Evolutionary conservation across 1,139 yeast species (phyloP).

Genomic region (Saccharomyces hybrid): DNA sequence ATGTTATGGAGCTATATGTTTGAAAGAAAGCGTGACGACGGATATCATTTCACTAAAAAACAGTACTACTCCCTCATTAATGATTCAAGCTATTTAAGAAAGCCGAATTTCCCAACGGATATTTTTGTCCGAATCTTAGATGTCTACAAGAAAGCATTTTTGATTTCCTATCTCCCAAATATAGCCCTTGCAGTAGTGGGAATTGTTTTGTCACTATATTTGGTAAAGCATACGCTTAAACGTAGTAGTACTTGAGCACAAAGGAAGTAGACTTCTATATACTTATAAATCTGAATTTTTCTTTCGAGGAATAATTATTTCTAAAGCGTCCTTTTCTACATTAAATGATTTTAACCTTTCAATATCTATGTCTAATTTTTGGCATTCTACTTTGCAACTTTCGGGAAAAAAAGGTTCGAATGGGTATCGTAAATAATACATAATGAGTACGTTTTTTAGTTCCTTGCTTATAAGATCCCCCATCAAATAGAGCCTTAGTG

Average conservation of each 20-base stretch:
- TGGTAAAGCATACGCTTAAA: neutral
- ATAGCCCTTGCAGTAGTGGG: slow-evolving; percentile 18
- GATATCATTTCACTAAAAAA: slow-evolving; percentile 15
- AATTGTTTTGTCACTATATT: slow-evolving; percentile 5
- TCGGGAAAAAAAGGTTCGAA: slow-evolving; percentile 20
- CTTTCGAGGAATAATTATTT: slow-evolving; percentile 13
- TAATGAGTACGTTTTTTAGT: slow-evolving; percentile 20
- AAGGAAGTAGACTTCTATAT: neutral
- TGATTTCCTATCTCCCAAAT: slow-evolving; percentile 27
- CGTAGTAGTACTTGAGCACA: neutral
- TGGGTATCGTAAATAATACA: slow-evolving; percentile 23
- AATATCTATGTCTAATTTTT: slow-evolving; percentile 15
- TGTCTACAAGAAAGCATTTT: slow-evolving; percentile 25
- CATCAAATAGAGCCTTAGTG: slow-evolving; percentile 21
- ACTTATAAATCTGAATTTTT: neutral
- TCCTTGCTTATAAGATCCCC: slow-evolving; percentile 17
- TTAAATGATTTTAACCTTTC: slow-evolving; percentile 15
- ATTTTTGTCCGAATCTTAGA: slow-evolving; percentile 18
- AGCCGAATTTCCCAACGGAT: slow-evolving; percentile 26
- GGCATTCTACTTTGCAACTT: slow-evolving; percentile 18
- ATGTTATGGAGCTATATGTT: slow-evolving; percentile 33
- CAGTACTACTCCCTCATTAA: slow-evolving; percentile 27
- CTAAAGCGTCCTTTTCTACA: slow-evolving; percentile 13
- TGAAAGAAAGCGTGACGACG: slow-evolving; percentile 7
- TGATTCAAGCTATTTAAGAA: slow-evolving; percentile 34